Evolutionary conservation across 176 grass and related monocot species (phyloP), one percentile per base, ranked within the genome.

Genomic region (Phoenix dactylifera): DNA sequence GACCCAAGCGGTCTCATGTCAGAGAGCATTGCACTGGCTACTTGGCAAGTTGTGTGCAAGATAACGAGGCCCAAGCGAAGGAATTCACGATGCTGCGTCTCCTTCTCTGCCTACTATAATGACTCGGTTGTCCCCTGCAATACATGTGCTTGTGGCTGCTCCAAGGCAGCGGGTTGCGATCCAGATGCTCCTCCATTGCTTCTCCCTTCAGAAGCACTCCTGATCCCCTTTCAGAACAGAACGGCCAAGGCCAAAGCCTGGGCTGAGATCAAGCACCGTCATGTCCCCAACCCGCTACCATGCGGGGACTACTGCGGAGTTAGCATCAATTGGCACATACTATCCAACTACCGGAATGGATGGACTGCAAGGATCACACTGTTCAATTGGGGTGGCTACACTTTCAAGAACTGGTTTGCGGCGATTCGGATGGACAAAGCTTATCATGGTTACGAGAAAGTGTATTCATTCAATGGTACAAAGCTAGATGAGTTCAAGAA

Each of bases 311-410:
- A 67, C 70, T 98, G 93, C 70, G 93, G 87, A 24, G 52, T 98
- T 59, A 92, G 76, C 74, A 78, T 92, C 71, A 98, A 98, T 75
- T 98, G 93, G 93, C 87, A 98, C 72, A 23, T 92, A 26, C 55
- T 85, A 35, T 88, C 78, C 52, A 83, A 98, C 70, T 89, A 98
- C 78, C 73, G 89, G 56, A 83, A 65, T 15, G 93, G 87, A 0
- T 98, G 93, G 93, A 73, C 84, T 0, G 87, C 62, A 44, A 75
- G 87, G 24, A 83, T 98, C 22, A 98, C 87, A 51, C 48, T 98
- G 53, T 98, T 98, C 79, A 98, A 98, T 73, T 98, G 87, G 93
- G 71, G 67, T 26, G 77, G 83, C 54, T 98, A 98, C 82, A 92
- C 84, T 0, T 92, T 92, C 87, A 89, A 83, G 68, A 73, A 98